Evolutionary conservation across 495 filamentous ascomycete species (phyloP), one percentile per base, ranked within the genome.

Genomic region (Hapsidospora chrysogenum): DNA sequence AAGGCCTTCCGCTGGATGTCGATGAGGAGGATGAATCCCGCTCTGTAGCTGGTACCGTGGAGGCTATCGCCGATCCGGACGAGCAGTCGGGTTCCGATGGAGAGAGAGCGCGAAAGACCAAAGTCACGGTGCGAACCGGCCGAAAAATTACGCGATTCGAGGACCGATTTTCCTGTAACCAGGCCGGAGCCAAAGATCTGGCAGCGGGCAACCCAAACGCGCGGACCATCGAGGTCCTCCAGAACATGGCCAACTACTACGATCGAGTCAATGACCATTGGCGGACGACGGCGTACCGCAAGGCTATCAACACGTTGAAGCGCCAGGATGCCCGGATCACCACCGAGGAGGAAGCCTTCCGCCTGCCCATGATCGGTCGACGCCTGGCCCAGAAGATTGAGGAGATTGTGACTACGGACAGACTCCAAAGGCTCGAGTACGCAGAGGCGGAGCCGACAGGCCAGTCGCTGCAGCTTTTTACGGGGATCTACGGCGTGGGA

Each of bases 301-400:
- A 78, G 49, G 85, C 74, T 3, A 82, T 92, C 40, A 52, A 63
- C 27, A 79, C 74, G 2, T 64, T 97, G 25, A 66, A 68, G 11
- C 73, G 68, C 17, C 82, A 92, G 39, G 47, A 54, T 0, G 59
- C 54, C 36, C 78, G 72, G 45, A 75, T 95, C 39, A 56, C 47
- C 8, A 84, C 76, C 9, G 68, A 65, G 31, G 60, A 73, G 19
- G 68, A 92, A 54, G 89, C 89, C 1, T 53, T 58, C 14, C 45
- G 50, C 5, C 67, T 95, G 3, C 72, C 77, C 1, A 69, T 70
- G 36, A 78, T 97, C 41, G 89, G 89, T 20, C 36, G 58, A 6
- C 70, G 83, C 9, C 52, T 97, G 11, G 89, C 89, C 0, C 62
- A 66, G 27, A 95, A 95, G 46, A 94, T 97, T 37, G 79, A 92